These are phyloP conservation scores for Venturia carpophila DNA, from an alignment of 2,329 filamentous ascomycete species.

Conservation along the genomic window DNA sequence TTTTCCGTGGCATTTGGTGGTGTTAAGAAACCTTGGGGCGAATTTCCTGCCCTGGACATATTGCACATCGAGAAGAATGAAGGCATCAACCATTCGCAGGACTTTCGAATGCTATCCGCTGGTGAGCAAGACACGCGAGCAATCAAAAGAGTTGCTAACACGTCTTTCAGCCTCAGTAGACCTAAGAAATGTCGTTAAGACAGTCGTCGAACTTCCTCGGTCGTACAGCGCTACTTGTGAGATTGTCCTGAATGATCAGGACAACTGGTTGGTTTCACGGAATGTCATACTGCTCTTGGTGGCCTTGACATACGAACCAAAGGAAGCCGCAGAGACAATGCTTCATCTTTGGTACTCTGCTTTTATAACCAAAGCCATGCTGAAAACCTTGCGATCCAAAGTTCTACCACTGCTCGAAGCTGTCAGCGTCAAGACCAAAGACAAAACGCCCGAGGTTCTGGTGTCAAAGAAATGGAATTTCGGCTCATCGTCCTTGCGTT, in stretches of 20 bases:
- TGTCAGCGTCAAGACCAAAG: constrained; percentile 29
- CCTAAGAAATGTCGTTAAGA: constrained; percentile 37
- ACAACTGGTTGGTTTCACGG: constrained; percentile 33
- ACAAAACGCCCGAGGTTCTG: constrained; percentile 23
- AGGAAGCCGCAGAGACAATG: constrained; percentile 29
- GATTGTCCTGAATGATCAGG: constrained; percentile 35
- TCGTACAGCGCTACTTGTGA: constrained; percentile 24
- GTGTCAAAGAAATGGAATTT: constrained; percentile 31
- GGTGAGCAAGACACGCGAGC: constrained; percentile 23
- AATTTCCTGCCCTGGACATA: constrained; percentile 36
- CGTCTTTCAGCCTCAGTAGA: constrained; percentile 37
- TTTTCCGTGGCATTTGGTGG: constrained; percentile 19
- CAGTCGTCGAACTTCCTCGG: constrained; percentile 30
- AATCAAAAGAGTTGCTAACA: background rate
- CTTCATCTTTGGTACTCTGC: constrained; percentile 43
- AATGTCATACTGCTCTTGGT: constrained; percentile 37
- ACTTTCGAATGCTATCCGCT: constrained; percentile 32
- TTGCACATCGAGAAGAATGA: constrained; percentile 30
- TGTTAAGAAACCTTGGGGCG: constrained; percentile 35
- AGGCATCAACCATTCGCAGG: constrained; percentile 21
- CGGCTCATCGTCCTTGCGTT: constrained; percentile 23
- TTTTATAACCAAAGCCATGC: constrained; percentile 25
- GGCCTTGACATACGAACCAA: constrained; percentile 22
- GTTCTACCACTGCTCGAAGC: constrained; percentile 30
- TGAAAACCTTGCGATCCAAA: constrained; percentile 22